These are phyloP conservation scores for Dacryopinax primogenitus DNA, from an alignment of 768 basidiomycete genomes.

Conservation along the genomic window DNA sequence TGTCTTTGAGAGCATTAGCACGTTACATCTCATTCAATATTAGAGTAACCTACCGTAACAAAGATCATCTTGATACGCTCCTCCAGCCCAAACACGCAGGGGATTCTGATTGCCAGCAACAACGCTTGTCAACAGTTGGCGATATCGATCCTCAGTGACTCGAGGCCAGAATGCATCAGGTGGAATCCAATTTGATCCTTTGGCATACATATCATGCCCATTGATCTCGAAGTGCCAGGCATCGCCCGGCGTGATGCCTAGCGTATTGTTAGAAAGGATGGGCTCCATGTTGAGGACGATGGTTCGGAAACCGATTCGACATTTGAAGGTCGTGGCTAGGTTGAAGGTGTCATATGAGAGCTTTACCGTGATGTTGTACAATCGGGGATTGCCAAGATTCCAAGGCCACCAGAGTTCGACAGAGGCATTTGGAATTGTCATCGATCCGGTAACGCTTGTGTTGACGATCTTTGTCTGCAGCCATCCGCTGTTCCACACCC, in stretches of 20 bases:
- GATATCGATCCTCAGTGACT: constrained; percentile 36
- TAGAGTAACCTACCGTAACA: constrained; percentile 22
- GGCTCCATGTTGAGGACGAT: constrained; percentile 33
- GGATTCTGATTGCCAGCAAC: constrained; percentile 46
- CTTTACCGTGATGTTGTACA: constrained; percentile 40
- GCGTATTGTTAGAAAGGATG: constrained; percentile 27
- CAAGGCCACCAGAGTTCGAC: constrained; percentile 44
- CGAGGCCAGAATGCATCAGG: constrained; percentile 49
- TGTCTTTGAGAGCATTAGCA: constrained; percentile 43
- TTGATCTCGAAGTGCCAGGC: constrained; percentile 51
- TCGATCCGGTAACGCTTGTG: constrained; percentile 34
- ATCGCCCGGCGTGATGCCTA: constrained; percentile 46
- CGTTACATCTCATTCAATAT: constrained; percentile 34
- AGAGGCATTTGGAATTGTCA: constrained; percentile 35
- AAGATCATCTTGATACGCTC: constrained; percentile 21
- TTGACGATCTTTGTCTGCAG: constrained; percentile 21
- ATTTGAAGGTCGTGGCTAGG: constrained; percentile 25
- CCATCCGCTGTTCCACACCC: not conserved
- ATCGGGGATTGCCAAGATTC: constrained; percentile 42
- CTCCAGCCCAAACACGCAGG: constrained; percentile 51
- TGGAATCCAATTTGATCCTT: constrained; percentile 47
- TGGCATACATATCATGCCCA: constrained; percentile 42
- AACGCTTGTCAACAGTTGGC: constrained; percentile 46
- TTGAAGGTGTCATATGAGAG: constrained; percentile 27
- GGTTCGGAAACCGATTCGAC: constrained; percentile 47